phyloP scores from a whole-genome alignment of 495 filamentous ascomycete species.

The Chaetomidium leptoderma region DNA sequence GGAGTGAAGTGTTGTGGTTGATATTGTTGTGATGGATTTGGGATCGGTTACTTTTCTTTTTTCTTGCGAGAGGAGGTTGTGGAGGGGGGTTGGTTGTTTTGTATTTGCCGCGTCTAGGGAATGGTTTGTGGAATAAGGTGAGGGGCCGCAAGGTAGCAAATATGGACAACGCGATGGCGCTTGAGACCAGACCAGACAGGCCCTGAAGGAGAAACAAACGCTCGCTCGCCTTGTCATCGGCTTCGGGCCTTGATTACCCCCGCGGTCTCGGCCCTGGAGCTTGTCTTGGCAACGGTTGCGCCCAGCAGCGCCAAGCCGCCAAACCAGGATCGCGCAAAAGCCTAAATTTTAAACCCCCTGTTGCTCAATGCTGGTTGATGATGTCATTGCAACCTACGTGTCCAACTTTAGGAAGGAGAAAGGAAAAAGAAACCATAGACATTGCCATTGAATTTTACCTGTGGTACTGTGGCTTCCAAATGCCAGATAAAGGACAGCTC shows the following conservation, averaged over 20 bases:
- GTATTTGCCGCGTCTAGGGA: background rate
- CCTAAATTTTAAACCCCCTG: background rate
- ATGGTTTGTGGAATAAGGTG: background rate
- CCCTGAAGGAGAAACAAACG: too few relatives aligned
- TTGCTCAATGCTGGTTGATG: background rate
- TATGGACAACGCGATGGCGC: too few relatives aligned
- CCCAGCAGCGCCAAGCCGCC: background rate
- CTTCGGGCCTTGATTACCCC: too few relatives aligned
- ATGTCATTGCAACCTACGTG: background rate
- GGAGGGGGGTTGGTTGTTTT: background rate
- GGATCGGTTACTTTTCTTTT: background rate
- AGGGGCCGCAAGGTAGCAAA: too few relatives aligned
- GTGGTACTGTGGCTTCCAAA: background rate
- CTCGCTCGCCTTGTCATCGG: too few relatives aligned
- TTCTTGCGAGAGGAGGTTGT: background rate
- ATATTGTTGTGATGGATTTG: background rate
- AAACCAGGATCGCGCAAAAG: background rate
- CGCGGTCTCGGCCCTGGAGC: background rate
- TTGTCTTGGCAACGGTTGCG: background rate
- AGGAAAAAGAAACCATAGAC: background rate
- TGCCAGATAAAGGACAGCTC: background rate
- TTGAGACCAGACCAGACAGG: too few relatives aligned
- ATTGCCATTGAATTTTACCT: too few relatives aligned
- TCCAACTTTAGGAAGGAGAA: background rate
- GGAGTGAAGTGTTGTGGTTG: background rate